Base-by-base conservation (phyloP, 2,329 filamentous ascomycete species). In the Coniochaeta prunicola region DNA sequence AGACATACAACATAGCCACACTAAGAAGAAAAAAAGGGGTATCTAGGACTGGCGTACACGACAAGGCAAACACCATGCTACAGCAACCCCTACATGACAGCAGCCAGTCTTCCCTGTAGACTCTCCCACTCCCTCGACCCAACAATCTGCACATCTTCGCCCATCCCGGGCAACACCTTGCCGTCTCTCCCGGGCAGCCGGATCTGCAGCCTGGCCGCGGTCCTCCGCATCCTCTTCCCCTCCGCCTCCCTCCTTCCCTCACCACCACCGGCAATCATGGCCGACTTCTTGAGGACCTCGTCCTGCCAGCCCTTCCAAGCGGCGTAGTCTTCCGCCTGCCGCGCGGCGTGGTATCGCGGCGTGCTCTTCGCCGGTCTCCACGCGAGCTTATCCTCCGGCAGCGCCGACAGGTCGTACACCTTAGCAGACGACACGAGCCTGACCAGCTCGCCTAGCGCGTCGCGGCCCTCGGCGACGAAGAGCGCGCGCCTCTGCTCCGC, bases 341-440 rank as follows among this genome's bases (percentile, higher is more conserved):
- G 80, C 19, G 85, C 86, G 10, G 85, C 84, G 61, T 87, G 83
- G 72, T 86, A 90, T 68, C 84, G 80, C 4, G 86, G 83, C 53
- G 85, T 89, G 40, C 77, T 77, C 67, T 76, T 83, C 24, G 83
- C 82, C 24, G 87, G 87, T 62, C 83, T 80, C 88, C 88, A 91
- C 10, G 81, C 80, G 42, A 86, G 76, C 68, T 79, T 83, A 67
- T 89, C 83, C 67, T 80, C 74, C 1, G 84, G 82, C 63, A 86
- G 69, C 30, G 70, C 68, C 7, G 70, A 73, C n/a, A 90, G 75
- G 65, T 89, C 82, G 64, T 83, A 88, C 10, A 88, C 69, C 61
- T 73, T 76, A 4, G 84, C 80, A 1, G 75, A 73, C 1, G 77
- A 76, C 0, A 83, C 83, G 69, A 91, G 79, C 63, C 80, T 80